phyloP scores from a whole-genome alignment of 1,284 basidiomycete genomes.

The Rhodotorula sp. region DNA sequence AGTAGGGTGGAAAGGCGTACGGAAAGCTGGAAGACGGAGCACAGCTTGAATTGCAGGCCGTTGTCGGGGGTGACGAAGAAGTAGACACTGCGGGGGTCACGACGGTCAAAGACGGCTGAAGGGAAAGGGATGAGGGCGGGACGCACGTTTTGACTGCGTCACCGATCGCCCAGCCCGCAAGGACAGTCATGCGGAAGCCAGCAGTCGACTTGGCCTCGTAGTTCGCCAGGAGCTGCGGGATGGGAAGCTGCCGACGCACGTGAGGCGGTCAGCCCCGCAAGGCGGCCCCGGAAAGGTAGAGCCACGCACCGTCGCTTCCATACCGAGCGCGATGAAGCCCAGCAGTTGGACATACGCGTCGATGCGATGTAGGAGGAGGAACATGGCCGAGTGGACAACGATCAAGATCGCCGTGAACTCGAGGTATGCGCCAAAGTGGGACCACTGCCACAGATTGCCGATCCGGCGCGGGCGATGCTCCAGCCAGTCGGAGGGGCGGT shows the following conservation, averaged over 20 bases:
- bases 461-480: conserved; percentile 32
- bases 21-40: conserved; percentile 48
- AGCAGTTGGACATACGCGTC: conserved; percentile 49
- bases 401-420: conserved; percentile 56
- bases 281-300: too few relatives aligned
- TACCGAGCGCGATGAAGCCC: conserved; percentile 57
- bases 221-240: conserved; percentile 58
- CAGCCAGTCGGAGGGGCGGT: conserved; percentile 42
- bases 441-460: conserved; percentile 52
- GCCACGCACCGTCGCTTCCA: conserved; percentile 54
- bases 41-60: conserved; percentile 54
- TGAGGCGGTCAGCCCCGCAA: background rate
- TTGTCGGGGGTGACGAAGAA: conserved; percentile 55
- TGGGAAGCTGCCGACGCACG: conserved; percentile 50
- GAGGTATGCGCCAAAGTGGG: conserved; percentile 49
- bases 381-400: conserved; percentile 50
- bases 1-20: background rate
- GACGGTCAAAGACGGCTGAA: too few relatives aligned
- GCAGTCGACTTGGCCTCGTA: conserved; percentile 55
- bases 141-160: conserved; percentile 12
- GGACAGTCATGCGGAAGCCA: conserved; percentile 56
- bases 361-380: conserved; percentile 45
- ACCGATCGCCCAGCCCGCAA: conserved; percentile 51
- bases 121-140: background rate
- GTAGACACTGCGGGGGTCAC: conserved; percentile 50